Conservation (phyloP, 2,329 filamentous ascomycete species). For the Xylariaceae sp. region DNA sequence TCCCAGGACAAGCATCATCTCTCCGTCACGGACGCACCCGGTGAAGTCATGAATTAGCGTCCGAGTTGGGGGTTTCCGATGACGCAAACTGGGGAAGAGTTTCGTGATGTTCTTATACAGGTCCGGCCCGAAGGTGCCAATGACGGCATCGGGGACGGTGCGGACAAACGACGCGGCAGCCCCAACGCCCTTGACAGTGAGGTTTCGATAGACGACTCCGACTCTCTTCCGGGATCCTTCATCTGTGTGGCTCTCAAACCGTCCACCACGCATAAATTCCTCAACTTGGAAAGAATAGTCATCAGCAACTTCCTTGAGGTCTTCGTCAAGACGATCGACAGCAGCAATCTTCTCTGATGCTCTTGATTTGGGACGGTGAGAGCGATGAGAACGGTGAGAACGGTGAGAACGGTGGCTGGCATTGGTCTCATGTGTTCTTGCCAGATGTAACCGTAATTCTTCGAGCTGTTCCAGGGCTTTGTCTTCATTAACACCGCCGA, state of each 20-base stretch:
- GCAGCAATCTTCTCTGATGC: slow-evolving; percentile 9
- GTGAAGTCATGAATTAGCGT: slow-evolving; percentile 60
- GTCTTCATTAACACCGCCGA: slow-evolving; percentile 32
- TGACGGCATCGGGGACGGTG: slow-evolving; percentile 66
- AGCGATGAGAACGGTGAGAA: slow-evolving; percentile 8
- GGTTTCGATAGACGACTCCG: slow-evolving; percentile 69
- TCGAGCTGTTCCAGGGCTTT: slow-evolving; percentile 35
- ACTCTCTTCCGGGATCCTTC: slow-evolving; percentile 67
- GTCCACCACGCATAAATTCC: slow-evolving; percentile 66
- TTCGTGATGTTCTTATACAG: slow-evolving; percentile 57
- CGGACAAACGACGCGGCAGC: slow-evolving; percentile 63
- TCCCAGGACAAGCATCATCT: slow-evolving; percentile 66
- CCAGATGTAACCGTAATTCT: slow-evolving; percentile 32
- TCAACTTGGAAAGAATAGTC: slow-evolving; percentile 62
- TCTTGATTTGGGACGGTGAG: slow-evolving; percentile 10
- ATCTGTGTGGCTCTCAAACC: slow-evolving; percentile 66
- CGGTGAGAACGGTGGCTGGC: slow-evolving; percentile 20
- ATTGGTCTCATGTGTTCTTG: slow-evolving; percentile 34
- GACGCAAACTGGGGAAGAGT: slow-evolving; percentile 32
- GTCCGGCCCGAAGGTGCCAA: slow-evolving; percentile 77
- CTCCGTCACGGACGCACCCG: slow-evolving; percentile 60
- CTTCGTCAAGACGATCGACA: slow-evolving; percentile 24
- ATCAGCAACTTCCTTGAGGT: slow-evolving; percentile 36
- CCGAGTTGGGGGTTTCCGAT: slow-evolving; percentile 28
- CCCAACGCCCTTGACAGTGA: slow-evolving; percentile 67